Evolutionary conservation across 345 rosid genomes (phyloP).

Genomic region (Eucalyptus globulus): DNA sequence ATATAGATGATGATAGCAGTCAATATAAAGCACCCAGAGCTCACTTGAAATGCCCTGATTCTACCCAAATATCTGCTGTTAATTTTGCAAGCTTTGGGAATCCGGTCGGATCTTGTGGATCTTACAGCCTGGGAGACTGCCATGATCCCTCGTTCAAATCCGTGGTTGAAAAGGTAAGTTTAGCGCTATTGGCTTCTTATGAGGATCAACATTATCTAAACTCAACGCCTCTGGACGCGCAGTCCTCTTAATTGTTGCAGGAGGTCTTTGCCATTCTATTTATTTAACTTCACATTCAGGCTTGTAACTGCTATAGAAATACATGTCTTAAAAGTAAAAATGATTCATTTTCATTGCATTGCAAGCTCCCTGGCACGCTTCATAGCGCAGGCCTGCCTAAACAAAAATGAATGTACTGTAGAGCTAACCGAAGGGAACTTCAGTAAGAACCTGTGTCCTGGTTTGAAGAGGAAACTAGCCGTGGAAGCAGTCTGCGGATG

Average conservation of each 20-base stretch:
- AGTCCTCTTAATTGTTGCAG: neutral
- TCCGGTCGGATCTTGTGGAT: constrained; percentile 43
- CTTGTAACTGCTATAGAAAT: neutral
- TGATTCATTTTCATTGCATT: neutral
- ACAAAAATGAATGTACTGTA: constrained; percentile 23
- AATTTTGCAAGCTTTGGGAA: constrained; percentile 54
- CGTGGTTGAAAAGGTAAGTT: constrained; percentile 28
- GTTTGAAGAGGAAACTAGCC: neutral
- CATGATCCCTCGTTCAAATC: constrained; percentile 30
- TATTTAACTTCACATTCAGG: neutral
- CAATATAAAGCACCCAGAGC: neutral
- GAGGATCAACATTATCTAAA: neutral
- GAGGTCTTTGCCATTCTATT: neutral
- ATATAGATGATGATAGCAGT: neutral
- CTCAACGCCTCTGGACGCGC: neutral
- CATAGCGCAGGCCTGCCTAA: constrained; percentile 26
- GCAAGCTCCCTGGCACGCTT: neutral
- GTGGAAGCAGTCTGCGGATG: constrained; percentile 14
- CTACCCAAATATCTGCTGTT: too few relatives aligned
- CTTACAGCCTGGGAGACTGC: constrained; percentile 31
- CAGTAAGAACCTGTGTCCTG: constrained; percentile 11
- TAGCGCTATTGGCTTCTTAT: neutral
- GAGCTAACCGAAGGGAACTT: constrained; percentile 26
- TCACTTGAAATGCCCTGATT: constrained; percentile 31
- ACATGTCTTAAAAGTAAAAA: neutral